Percentiles rank a stretch among this genome's conserved stretches.
phyloP scores from a whole-genome alignment of 495 filamentous ascomycete genomes.

The Xylaria nigripes region DNA sequence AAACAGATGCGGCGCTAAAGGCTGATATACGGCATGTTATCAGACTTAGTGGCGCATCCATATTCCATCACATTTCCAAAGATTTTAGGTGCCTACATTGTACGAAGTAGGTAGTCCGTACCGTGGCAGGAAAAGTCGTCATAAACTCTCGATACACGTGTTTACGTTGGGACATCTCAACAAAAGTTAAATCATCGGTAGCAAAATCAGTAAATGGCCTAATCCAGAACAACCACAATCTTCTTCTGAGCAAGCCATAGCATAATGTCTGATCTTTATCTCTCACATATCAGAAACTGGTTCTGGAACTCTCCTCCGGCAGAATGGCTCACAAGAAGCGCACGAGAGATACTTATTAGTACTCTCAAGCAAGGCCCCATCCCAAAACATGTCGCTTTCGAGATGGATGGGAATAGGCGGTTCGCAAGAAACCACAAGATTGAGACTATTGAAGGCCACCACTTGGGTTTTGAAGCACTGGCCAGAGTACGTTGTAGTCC shows the following conservation, averaged over 20 bases:
- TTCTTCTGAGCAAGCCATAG: not conserved
- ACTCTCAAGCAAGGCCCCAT: constrained; percentile 83
- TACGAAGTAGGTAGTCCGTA: too few species aligned
- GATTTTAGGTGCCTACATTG: too few species aligned
- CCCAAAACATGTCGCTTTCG: constrained; percentile 90
- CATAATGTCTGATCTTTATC: constrained; percentile 49
- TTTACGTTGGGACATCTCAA: not conserved
- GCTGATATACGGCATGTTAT: too few species aligned
- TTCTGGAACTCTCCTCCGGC: constrained; percentile 79
- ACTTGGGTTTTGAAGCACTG: constrained; percentile 89
- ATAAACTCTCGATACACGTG: not conserved
- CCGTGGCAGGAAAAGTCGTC: too few species aligned
- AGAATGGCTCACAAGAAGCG: constrained; percentile 65
- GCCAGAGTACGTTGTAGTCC: constrained; percentile 50
- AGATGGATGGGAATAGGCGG: constrained; percentile 95
- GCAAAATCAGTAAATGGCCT: not conserved
- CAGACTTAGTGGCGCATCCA: too few species aligned
- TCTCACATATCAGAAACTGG: constrained; percentile 76
- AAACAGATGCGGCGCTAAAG: too few species aligned
- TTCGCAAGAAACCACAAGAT: constrained; percentile 86
- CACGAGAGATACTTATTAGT: constrained; percentile 76
- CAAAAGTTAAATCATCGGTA: not conserved
- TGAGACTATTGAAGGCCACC: constrained; percentile 96
- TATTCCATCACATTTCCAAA: too few species aligned
- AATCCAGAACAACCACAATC: not conserved